These are phyloP conservation scores for Neurospora discreta DNA, from an alignment of 495 filamentous ascomycete genomes.

Conservation along the genomic window DNA sequence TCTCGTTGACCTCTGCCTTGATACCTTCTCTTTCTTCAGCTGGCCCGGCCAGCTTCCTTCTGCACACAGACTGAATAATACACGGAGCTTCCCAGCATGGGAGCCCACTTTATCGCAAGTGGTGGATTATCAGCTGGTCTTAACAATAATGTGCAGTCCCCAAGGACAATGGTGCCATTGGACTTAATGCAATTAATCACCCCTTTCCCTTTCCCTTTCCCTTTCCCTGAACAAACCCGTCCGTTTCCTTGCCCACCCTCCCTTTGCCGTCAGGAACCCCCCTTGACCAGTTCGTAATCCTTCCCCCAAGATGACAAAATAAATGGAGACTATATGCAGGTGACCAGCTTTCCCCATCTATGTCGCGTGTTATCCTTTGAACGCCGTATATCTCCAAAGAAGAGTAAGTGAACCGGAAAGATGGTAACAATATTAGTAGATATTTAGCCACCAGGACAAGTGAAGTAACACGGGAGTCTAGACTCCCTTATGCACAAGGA, in stretches of 20 bases:
- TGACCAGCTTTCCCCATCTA: conserved; percentile 2
- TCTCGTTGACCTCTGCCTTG: not conserved
- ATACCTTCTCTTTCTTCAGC: not conserved
- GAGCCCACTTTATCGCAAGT: not conserved
- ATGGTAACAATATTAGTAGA: not conserved
- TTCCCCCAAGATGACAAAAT: not conserved
- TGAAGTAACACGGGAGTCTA: conserved; percentile 1
- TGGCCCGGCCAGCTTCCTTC: not conserved
- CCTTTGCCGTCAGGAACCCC: not conserved
- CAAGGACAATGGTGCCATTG: not conserved
- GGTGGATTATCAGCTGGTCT: not conserved
- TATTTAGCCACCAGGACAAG: not conserved
- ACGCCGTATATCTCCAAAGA: not conserved
- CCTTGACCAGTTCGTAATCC: not conserved
- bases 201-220: not conserved
- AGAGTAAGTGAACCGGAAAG: conserved; percentile 1
- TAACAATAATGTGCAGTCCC: not conserved
- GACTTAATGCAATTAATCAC: not conserved
- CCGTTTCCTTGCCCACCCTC: not conserved
- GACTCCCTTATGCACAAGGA: not conserved
- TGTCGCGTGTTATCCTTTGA: conserved; percentile 2
- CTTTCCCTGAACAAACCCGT: not conserved
- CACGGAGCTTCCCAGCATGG: not conserved
- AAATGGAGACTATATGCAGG: conserved; percentile 4
- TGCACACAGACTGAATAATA: not conserved